phyloP scores from a whole-genome alignment of 2,329 filamentous ascomycete species.

The Cordyceps tenuipes region DNA sequence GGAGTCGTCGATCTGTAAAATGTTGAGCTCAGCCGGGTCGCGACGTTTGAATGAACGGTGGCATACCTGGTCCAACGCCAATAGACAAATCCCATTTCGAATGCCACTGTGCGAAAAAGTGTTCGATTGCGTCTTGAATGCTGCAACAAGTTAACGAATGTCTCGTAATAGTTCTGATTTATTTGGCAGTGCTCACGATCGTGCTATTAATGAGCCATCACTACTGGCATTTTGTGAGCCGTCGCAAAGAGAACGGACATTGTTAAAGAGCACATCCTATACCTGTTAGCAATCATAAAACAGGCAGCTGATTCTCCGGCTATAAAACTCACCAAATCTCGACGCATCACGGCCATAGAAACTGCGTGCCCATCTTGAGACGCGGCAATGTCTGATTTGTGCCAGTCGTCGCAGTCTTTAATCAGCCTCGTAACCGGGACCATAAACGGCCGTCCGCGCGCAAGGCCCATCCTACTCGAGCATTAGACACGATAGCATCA shows the following conservation, averaged over 20 bases:
- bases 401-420: slow-evolving; percentile 62
- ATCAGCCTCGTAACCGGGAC: slow-evolving; percentile 59
- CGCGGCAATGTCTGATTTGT: slow-evolving; percentile 54
- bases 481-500: neutral
- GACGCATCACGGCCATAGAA: slow-evolving; percentile 60
- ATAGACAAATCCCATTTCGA: slow-evolving; percentile 53
- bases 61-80: slow-evolving; percentile 41
- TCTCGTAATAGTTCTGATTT: neutral
- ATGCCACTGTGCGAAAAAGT: slow-evolving; percentile 59
- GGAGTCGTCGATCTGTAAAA: slow-evolving; percentile 44
- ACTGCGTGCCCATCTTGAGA: slow-evolving; percentile 62
- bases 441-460: slow-evolving; percentile 59
- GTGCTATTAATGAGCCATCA: slow-evolving; percentile 44
- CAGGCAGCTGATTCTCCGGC: neutral
- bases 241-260: slow-evolving; percentile 52
- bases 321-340: slow-evolving; percentile 47
- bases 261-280: slow-evolving; percentile 47
- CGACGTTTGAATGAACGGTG: neutral
- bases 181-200: slow-evolving; percentile 32
- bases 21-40: neutral
- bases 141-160: slow-evolving; percentile 21
- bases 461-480: slow-evolving; percentile 49
- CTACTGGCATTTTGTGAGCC: slow-evolving; percentile 40
- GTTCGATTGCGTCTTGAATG: slow-evolving; percentile 53
- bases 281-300: slow-evolving; percentile 9